A percentile compares a stretch with the other conserved stretches of the same genome.
phyloP scores from a whole-genome alignment of 208 protist genomes.

The Leishmania tropica region DNA sequence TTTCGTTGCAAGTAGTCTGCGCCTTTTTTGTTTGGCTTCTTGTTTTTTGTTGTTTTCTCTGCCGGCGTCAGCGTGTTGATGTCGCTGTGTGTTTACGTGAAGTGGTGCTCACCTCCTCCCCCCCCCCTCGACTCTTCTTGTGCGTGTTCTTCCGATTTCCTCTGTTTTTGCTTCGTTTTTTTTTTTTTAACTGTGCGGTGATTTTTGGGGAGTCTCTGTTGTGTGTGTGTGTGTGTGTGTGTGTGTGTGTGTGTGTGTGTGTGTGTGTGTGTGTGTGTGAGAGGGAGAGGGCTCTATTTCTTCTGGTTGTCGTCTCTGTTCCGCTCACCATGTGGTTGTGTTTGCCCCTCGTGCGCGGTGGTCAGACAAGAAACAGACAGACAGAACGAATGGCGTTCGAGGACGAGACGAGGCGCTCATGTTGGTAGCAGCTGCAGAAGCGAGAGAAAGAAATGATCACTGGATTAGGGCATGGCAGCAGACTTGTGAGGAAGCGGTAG shows the following conservation, averaged over 20 bases:
- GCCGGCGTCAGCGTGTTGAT: background rate
- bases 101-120: background rate
- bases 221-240: too few relatives aligned
- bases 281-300: background rate
- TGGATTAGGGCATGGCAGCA: background rate
- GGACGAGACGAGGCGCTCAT: background rate
- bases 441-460: background rate
- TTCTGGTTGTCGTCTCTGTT: background rate
- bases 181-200: background rate
- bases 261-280: too few relatives aligned
- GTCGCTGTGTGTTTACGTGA: too few relatives aligned
- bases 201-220: background rate
- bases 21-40: background rate
- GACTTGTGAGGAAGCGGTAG: background rate
- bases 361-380: background rate
- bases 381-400: background rate
- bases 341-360: background rate
- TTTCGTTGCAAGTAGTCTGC: background rate
- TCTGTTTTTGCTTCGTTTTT: background rate
- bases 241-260: too few relatives aligned
- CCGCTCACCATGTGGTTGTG: background rate
- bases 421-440: background rate
- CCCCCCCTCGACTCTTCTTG: background rate
- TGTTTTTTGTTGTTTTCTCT: background rate
- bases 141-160: background rate